phyloP scores from a whole-genome alignment of 495 filamentous ascomycete genomes.

The Cercophora scortea region DNA sequence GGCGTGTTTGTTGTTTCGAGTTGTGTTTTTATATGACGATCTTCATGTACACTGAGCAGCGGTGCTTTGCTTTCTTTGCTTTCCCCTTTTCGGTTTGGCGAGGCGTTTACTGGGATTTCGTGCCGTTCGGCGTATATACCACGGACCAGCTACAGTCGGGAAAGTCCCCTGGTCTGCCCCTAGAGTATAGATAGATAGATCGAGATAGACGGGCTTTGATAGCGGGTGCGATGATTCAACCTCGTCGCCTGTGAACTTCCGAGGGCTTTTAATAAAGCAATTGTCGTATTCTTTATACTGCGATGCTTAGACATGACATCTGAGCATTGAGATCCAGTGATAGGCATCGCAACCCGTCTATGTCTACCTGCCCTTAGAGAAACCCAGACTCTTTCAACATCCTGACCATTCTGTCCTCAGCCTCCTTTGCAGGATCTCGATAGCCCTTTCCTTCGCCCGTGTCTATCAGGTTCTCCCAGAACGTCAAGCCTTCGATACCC shows the following conservation, averaged over 20 bases:
- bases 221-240: neutral
- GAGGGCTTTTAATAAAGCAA: too few relatives aligned
- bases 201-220: too few relatives aligned
- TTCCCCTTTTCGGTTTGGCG: neutral
- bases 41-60: neutral
- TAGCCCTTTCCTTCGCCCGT: slow-evolving; percentile 27
- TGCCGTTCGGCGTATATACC: neutral
- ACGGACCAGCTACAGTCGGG: neutral
- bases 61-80: neutral
- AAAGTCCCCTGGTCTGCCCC: neutral
- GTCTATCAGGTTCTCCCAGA: slow-evolving; percentile 67
- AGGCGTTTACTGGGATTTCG: neutral
- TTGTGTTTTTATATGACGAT: neutral
- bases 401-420: slow-evolving; percentile 19
- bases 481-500: slow-evolving; percentile 71
- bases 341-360: neutral
- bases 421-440: slow-evolving; percentile 13
- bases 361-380: slow-evolving; percentile 19
- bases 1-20: neutral
- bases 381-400: slow-evolving; percentile 27
- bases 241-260: neutral
- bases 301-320: too few relatives aligned
- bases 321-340: neutral
- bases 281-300: too few relatives aligned
- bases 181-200: neutral